Evolutionary conservation across 371 early-diverging fungal species (phyloP).

Genomic region (Rhizopus delemar): DNA sequence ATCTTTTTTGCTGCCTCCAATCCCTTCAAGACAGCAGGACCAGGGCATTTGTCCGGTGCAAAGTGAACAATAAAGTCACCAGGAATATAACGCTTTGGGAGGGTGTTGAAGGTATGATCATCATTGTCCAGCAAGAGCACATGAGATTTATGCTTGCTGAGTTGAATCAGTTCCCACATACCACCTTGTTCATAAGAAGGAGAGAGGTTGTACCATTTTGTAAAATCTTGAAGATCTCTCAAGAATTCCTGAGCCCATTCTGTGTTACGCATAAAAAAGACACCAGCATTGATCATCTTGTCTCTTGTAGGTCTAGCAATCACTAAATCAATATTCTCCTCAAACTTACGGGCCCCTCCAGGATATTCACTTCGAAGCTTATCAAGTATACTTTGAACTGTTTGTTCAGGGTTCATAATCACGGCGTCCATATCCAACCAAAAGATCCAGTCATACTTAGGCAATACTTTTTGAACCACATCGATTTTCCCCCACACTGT

Average conservation of each 20-base stretch:
- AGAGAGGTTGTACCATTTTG: conserved; percentile 46
- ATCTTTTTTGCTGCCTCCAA: conserved; percentile 38
- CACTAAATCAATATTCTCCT: conserved; percentile 47
- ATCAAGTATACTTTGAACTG: conserved; percentile 35
- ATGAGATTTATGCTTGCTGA: conserved; percentile 27
- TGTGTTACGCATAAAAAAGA: conserved; percentile 64
- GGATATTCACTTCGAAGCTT: conserved; percentile 28
- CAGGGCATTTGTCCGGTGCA: conserved; percentile 66
- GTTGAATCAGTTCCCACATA: conserved; percentile 61
- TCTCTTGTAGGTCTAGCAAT: conserved; percentile 51
- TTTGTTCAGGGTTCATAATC: conserved; percentile 50
- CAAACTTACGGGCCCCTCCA: conserved; percentile 30
- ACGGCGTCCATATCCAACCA: conserved; percentile 75
- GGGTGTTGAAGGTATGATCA: conserved; percentile 65
- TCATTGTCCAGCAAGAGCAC: conserved; percentile 53
- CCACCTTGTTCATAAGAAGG: conserved; percentile 64
- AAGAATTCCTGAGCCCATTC: conserved; percentile 59
- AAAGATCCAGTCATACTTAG: conserved; percentile 68
- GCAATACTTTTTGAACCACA: conserved; percentile 60
- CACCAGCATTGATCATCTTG: conserved; percentile 63
- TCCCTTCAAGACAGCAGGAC: conserved; percentile 54
- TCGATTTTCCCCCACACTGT: conserved; percentile 68
- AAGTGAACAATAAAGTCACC: conserved; percentile 69
- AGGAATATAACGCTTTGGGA: conserved; percentile 51
- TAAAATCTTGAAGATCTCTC: conserved; percentile 49